Evolutionary conservation across 371 early-diverging fungal genomes (phyloP), one percentile per base, ranked within the genome.

Genomic region (Haplosporangium sp.): DNA sequence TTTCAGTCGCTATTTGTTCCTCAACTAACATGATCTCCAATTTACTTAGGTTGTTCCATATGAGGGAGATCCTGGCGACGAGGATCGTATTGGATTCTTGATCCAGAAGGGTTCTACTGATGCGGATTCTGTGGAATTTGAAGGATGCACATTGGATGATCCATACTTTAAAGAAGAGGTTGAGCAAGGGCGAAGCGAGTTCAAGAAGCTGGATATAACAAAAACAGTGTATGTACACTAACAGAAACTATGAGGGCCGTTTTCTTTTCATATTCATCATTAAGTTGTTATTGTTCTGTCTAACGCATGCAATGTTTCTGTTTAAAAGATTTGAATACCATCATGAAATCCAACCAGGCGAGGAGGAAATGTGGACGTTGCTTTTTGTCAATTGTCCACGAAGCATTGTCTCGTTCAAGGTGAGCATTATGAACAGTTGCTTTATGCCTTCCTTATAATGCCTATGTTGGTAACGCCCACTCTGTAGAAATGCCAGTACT

Each of bases 351-450:
- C 59, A 57, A 12, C 59, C 63, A 1, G 71, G 67, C 2, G 86
- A 87, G 50, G 81, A 85, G 64, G 83, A 83, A 11, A 63, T 83
- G 59, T 87, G 87, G 87, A 80, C 73, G 58, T 72, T 86, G 16
- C 18, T 84, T 9, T 81, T 86, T 45, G 55, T 87, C 23, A 87
- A 83, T 56, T 87, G 87, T 64, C 70, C 80, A 1, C 57, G 54
- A 8, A 81, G 80, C 13, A 64, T 58, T 14, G 62, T 86, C 16
- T 83, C 85, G 0, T 81, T 75, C 45, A 80, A 59, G 66, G 87
- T 86, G 80, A 62, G 69, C 37, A 48, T 29, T 29, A 37, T 21
- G 47, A 58, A 42, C 5, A 6, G 2, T n/a, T 23, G 55, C 2
- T 55, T 23, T 23, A 29, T 55, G 18, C 11, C 12, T n/a, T 40